phyloP scores from a whole-genome alignment of 2,329 filamentous ascomycete species.

The Aspergillus sp. region DNA sequence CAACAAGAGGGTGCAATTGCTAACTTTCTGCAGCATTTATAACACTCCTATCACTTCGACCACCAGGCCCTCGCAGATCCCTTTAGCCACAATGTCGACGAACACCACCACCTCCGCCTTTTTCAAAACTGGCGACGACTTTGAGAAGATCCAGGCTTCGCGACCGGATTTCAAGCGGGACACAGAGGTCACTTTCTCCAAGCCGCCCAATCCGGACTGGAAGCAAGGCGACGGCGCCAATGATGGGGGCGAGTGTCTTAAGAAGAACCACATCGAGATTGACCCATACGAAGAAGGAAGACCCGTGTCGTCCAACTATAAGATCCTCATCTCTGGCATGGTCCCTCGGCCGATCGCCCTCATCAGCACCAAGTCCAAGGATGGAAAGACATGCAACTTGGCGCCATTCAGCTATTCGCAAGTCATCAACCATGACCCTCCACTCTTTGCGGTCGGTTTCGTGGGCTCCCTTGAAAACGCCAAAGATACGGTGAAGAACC shows the following conservation, averaged over 20 bases:
- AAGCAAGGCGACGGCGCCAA: conserved; percentile 42
- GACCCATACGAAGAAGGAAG: conserved; percentile 74
- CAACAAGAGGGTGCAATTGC: not conserved
- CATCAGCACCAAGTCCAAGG: conserved; percentile 55
- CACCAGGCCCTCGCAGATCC: not conserved
- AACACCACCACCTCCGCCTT: conserved; percentile 12
- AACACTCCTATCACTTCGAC: not conserved
- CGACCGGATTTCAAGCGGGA: conserved; percentile 41
- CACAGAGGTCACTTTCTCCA: conserved; percentile 34
- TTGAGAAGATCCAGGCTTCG: conserved; percentile 39
- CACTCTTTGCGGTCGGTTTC: conserved; percentile 69
- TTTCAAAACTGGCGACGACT: conserved; percentile 27
- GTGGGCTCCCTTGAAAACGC: conserved; percentile 55
- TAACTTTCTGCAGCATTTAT: not conserved
- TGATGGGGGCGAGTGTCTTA: conserved; percentile 45
- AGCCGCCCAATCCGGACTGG: conserved; percentile 43
- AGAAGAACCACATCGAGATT: conserved; percentile 68
- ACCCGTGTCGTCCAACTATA: conserved; percentile 74
- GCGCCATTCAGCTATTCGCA: conserved; percentile 88
- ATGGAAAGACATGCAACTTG: conserved; percentile 69
- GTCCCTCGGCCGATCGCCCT: conserved; percentile 77
- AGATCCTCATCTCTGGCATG: conserved; percentile 79
- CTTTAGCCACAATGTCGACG: conserved; percentile 18
- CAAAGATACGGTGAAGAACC: conserved; percentile 78
- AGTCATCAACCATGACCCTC: conserved; percentile 80